Evolutionary conservation across 805 yeast genomes (phyloP), one percentile per base, ranked within the genome.

Genomic region (Suhomyces pyralidae): DNA sequence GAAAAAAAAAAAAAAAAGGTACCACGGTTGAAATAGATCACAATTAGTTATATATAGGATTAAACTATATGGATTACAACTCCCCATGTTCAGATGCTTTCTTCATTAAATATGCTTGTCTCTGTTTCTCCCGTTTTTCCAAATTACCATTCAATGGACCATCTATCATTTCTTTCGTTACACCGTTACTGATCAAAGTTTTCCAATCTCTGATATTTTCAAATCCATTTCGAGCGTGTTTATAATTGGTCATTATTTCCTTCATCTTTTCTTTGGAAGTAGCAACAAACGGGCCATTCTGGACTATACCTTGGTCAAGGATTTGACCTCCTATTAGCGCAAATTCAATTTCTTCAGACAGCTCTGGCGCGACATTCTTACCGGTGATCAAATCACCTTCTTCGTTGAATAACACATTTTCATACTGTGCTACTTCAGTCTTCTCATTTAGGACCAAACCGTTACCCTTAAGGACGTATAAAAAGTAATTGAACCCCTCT

Each of bases 221-320:
- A 61, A 88, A 88, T 0, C 93, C 93, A 64, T 86, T 85, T 25
- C 72, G 67, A 52, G 82, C 86, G 48, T 70, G 66, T 68, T 86
- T 93, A 66, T 86, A 92, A 64, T 88, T 91, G 67, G 71, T 61
- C 61, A 88, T 84, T 0, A 90, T 94, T 60, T 86, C 70, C 58
- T 82, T 78, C 54, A 91, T 85, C 56, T 81, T 82, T 49, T 83
- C 86, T 51, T 78, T 77, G 20, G 86, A 71, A 7, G 88, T 81
- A 55, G 88, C 93, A 17, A 91, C 97, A 64, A 91, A 92, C 12
- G 97, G 97, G 15, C 97, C 97, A 65, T 90, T 86, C 65, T 91
- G 97, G 30, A 89, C 87, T 51, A 87, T 77, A 15, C 83, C 81
- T 72, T 90, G 96, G 59, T 88, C 80, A 52, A 89, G 72, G 19